Evolutionary conservation across 345 rosid species (phyloP).

Genomic region (Eucalyptus melliodora): DNA sequence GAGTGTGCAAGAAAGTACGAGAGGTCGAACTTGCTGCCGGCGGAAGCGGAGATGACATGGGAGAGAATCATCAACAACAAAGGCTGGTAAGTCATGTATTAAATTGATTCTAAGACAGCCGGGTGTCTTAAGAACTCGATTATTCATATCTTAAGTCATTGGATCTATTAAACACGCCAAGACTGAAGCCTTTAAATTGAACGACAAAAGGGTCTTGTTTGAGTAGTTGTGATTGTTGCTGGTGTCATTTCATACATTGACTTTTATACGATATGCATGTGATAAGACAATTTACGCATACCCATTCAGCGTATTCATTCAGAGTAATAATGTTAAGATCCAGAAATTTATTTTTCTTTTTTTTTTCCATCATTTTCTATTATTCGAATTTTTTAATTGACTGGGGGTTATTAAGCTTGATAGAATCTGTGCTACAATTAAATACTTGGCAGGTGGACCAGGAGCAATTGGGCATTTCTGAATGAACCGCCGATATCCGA

Average conservation of each 20-base stretch:
- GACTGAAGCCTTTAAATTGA: neutral
- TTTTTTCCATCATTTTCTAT: neutral
- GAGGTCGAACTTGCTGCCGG: constrained; percentile 28
- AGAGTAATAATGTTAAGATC: neutral
- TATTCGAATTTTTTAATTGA: neutral
- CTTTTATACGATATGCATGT: neutral
- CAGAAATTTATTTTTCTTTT: neutral
- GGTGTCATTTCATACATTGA: neutral
- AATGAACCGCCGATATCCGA: constrained; percentile 68
- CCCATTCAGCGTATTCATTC: neutral
- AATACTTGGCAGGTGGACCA: constrained; percentile 48
- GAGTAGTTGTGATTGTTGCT: neutral
- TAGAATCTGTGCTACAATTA: neutral
- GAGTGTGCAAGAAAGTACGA: neutral
- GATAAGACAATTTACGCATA: neutral
- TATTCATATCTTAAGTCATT: neutral
- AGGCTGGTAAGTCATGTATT: constrained; percentile 31
- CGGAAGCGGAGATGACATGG: constrained; percentile 5
- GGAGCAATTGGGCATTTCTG: constrained; percentile 75
- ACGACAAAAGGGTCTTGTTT: neutral
- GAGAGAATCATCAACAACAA: constrained; percentile 17
- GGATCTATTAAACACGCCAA: neutral
- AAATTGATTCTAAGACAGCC: neutral
- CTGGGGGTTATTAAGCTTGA: neutral
- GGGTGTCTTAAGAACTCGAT: neutral